Conservation (phyloP, 2,329 filamentous ascomycete genomes). For the Juglanconis sp. region DNA sequence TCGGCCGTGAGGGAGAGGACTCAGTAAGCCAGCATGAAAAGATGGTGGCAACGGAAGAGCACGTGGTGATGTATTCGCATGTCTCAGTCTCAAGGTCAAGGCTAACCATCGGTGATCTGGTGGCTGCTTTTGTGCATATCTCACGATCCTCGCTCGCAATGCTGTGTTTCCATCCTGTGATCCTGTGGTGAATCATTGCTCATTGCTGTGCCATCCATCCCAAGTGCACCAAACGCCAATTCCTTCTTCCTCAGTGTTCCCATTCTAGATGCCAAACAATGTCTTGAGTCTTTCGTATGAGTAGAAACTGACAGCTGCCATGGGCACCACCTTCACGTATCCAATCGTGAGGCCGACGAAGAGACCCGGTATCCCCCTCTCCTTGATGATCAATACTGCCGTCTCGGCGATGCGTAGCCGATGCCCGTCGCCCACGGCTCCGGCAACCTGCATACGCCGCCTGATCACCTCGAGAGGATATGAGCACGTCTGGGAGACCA, state of each 20-base stretch:
- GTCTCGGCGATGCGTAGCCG: conserved; percentile 77
- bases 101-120: background rate
- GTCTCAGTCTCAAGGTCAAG: background rate
- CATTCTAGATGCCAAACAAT: conserved; percentile 59
- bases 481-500: conserved; percentile 86
- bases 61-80: background rate
- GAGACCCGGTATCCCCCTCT: conserved; percentile 77
- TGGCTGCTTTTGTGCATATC: background rate
- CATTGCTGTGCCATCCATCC: conserved; percentile 14
- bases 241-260: background rate
- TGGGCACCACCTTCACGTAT: conserved; percentile 89
- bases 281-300: conserved; percentile 64
- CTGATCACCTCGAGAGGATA: conserved; percentile 93
- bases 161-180: background rate
- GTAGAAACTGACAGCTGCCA: conserved; percentile 71
- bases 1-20: background rate
- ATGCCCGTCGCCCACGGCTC: conserved; percentile 86
- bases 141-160: background rate
- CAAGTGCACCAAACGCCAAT: conserved; percentile 13
- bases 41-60: background rate
- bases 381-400: conserved; percentile 67
- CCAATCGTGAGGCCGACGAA: conserved; percentile 93
- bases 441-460: conserved; percentile 92
- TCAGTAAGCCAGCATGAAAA: background rate
- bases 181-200: background rate